A percentile compares a stretch with the other conserved stretches of the same genome.
Conservation (phyloP, 108 stramenopile genomes). For the Epithemia pelagica region DNA sequence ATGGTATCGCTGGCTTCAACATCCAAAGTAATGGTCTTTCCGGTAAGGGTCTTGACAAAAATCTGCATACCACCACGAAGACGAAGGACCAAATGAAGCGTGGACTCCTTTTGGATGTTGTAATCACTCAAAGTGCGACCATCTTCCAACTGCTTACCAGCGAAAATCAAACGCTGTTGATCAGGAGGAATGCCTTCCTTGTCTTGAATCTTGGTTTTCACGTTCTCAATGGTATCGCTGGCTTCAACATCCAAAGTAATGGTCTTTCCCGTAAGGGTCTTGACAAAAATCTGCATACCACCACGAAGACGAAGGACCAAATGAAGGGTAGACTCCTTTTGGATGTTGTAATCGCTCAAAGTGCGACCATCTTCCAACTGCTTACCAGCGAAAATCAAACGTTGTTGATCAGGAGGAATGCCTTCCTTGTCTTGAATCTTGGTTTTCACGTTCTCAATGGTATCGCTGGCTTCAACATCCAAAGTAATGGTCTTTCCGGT, state of each 20-base stretch:
- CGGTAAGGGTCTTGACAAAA: slow-evolving; percentile 91
- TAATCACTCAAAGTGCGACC: slow-evolving; percentile 90
- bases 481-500: slow-evolving; percentile 66
- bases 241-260: slow-evolving; percentile 97
- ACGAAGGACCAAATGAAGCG: slow-evolving; percentile 80
- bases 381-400: slow-evolving; percentile 76
- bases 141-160: slow-evolving; percentile 97
- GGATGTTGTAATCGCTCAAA: slow-evolving; percentile 72
- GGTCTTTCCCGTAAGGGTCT: slow-evolving; percentile 92
- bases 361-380: slow-evolving; percentile 77
- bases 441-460: slow-evolving; percentile 80
- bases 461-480: slow-evolving; percentile 93
- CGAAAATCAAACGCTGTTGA: slow-evolving; percentile 87
- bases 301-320: slow-evolving; percentile 49
- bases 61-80: slow-evolving; percentile 69
- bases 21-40: slow-evolving; percentile 96
- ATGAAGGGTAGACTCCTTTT: slow-evolving; percentile 63
- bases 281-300: slow-evolving; percentile 81
- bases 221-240: slow-evolving; percentile 91
- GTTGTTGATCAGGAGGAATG: slow-evolving; percentile 77
- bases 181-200: slow-evolving; percentile 91
- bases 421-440: slow-evolving; percentile 88
- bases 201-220: slow-evolving; percentile 96
- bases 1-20: slow-evolving; percentile 95
- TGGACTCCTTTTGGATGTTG: slow-evolving; percentile 79